Conservation (phyloP, 2,329 filamentous ascomycete species). For the Fusarium sp. region DNA sequence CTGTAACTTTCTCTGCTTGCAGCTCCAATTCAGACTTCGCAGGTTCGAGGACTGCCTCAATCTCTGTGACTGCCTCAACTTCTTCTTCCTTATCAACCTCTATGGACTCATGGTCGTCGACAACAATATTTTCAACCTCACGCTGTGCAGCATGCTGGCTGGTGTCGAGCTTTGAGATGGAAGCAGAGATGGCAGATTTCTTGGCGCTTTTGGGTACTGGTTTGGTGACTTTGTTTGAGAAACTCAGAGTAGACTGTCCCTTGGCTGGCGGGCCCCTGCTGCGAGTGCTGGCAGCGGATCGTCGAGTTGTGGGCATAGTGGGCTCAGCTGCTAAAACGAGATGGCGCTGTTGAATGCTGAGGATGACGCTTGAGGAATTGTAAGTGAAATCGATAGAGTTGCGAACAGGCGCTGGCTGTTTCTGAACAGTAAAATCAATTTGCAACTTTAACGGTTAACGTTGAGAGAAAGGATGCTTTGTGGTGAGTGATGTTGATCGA, state of each 20-base stretch:
- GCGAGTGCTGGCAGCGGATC: constrained; percentile 54
- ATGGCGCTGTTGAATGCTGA: neutral
- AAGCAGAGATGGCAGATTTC: constrained; percentile 50
- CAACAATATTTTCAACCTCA: constrained; percentile 23
- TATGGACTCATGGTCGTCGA: constrained; percentile 30
- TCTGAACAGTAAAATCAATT: neutral
- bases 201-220: constrained; percentile 58
- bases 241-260: constrained; percentile 63
- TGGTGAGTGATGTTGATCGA: constrained; percentile 6
- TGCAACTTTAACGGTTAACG: neutral
- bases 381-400: neutral
- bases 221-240: constrained; percentile 67
- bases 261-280: constrained; percentile 51
- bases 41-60: constrained; percentile 39
- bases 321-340: constrained; percentile 1
- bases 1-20: constrained; percentile 70
- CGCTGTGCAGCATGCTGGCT: constrained; percentile 34
- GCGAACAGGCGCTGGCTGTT: neutral
- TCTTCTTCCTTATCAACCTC: constrained; percentile 36
- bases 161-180: constrained; percentile 49
- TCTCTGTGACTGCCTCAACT: constrained; percentile 23
- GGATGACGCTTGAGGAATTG: neutral
- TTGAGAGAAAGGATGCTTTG: neutral
- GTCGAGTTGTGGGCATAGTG: constrained; percentile 60
- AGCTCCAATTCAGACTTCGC: constrained; percentile 62